Base-by-base conservation (phyloP, 352 stramenopile genomes). In the Phytophthora podocarpi region DNA sequence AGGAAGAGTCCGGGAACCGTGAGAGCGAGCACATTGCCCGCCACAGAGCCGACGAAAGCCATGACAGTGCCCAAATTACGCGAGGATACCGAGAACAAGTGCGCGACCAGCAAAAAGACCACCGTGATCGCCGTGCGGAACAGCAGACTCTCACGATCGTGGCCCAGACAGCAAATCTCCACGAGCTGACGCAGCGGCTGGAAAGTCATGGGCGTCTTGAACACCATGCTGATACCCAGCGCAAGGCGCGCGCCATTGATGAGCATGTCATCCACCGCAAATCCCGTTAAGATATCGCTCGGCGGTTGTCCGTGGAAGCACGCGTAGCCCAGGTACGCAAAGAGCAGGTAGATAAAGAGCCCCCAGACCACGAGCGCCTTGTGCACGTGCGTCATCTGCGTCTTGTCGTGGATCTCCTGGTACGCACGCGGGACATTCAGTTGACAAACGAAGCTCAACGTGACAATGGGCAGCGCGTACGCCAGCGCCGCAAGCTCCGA, bases 171-270 rank as follows among this genome's bases (percentile, higher is more conserved):
- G 36, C 75, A 78, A 51, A 93, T 76, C 67, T 93, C 81, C 26
- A 91, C 71, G 26, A 85, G 78, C 42, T 93, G 83, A 42, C 82
- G 83, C 57, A 95, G 61, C 40, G 85, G 85, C 66, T 95, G 85
- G 78, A 92, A 95, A 5, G 80, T 91, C 81, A 95, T 91, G 4
- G 85, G 85, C 27, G 83, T 91, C 76, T 93, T 92, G 54, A 90
- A 69, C 32, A 95, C 63, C 83, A 91, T 91, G 39, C 79, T 90
- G 15, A 79, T 51, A 8, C 83, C 85, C 15, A 95, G 72, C 15
- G 81, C 87, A 10, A 95, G 58, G 5, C 83, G 82, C 24, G 85
- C 85, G 32, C 78, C 84, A 52, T 95, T 95, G 59, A 95, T 91
- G 31, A 90, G 74, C 52, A 58, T 75, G 58, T 93, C 84, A 63